Conservation (phyloP, 108 stramenopile species). For the Seminavis robusta region DNA sequence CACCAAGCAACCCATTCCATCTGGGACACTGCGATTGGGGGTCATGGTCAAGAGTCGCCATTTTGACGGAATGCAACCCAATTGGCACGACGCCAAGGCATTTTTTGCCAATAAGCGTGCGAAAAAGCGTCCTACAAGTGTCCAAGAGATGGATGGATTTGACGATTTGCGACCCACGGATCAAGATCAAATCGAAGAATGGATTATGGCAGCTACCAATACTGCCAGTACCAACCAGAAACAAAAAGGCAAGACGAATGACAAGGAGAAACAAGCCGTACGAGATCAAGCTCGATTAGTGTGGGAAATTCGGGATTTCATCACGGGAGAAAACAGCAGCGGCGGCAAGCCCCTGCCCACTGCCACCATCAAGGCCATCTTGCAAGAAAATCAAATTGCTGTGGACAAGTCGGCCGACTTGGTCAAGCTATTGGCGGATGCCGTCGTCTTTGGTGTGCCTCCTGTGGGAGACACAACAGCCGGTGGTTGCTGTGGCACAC, state of each 20-base stretch:
- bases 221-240: not conserved
- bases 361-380: slow-evolving; percentile 2
- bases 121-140: not conserved
- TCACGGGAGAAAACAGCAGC: too few relatives aligned
- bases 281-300: not conserved
- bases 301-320: slow-evolving; percentile 3
- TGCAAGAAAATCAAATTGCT: not conserved
- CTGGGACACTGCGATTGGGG: not conserved
- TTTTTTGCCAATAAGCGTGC: not conserved
- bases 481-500: not conserved
- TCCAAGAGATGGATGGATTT: not conserved
- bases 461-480: not conserved
- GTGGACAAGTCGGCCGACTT: not conserved
- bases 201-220: too few relatives aligned
- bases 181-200: not conserved
- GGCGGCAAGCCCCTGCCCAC: slow-evolving; percentile 1
- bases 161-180: not conserved
- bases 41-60: slow-evolving; percentile 5
- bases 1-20: not conserved
- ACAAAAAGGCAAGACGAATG: not conserved
- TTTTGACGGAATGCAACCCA: slow-evolving; percentile 3
- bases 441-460: slow-evolving; percentile 1
- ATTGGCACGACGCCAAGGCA: slow-evolving; percentile 3
- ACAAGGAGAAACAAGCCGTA: not conserved
- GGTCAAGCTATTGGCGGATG: not conserved